Base-by-base conservation (phyloP, 2,329 filamentous ascomycete genomes). In the Fusarium sp. region DNA sequence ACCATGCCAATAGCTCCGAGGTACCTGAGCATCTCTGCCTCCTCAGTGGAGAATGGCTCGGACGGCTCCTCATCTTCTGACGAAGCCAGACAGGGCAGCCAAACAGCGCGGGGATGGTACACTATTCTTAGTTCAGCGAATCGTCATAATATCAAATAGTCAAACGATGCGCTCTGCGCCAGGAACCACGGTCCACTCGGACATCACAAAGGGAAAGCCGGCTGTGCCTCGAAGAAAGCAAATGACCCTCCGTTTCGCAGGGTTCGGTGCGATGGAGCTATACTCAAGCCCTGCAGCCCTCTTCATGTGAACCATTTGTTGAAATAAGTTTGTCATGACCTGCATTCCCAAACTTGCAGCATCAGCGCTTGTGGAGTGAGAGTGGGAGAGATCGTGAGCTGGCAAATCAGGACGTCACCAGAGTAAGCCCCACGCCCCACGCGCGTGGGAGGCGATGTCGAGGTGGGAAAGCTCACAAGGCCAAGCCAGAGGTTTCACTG, bases 281-380 rank as follows among this genome's bases (percentile, higher is more conserved):
- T 43, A 60, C 58, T 69, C 51, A 65, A 33, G 40, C 31, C 46
- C 44, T 68, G 40, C 46, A 59, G 53, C 50, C 68, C 65, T 74
- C 69, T 73, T 57, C 65, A 44, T 63, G 60, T 63, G 66, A 73
- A 66, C 60, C 44, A 60, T 71, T 75, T 66, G 26, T 28, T 63
- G 62, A 72, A 75, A 72, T 72, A 64, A 64, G 73, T 75, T 75
- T 75, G 73, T 75, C 73, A 75, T 75, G 73, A 34, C 28, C 62
- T 74, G 68, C 63, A 71, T 58, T 66, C 53, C 55, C 43, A 63
- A 63, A 62, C 56, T 70, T 59, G 48, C 45, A 57, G 58, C 71
- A 75, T 75, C 72, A 75, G 72, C 71, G 57, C 60, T 66, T 72
- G 73, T 73, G 73, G 73, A 75, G 68, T 58, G 72, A 74, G 68